Evolutionary conservation across 306 rosid species (phyloP).

Genomic region (Quercus agrifolia): DNA sequence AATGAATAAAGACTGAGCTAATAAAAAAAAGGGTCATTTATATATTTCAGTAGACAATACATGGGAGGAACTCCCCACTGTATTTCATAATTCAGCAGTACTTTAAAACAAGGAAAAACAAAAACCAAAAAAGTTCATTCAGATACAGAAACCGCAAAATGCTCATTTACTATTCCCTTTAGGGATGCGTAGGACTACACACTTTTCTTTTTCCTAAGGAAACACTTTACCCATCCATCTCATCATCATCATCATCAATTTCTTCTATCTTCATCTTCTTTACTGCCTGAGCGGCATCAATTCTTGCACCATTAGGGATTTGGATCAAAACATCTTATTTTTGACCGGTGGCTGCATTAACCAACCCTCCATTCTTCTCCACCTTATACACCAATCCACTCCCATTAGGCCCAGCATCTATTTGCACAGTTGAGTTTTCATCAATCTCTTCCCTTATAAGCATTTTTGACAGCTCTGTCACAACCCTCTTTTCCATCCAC

Average conservation of each 20-base stretch:
- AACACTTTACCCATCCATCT: conserved; percentile 41
- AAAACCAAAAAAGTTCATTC: neutral
- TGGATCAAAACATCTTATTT: conserved; percentile 77
- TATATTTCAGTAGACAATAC: no score
- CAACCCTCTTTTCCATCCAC: conserved; percentile 93
- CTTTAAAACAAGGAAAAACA: neutral
- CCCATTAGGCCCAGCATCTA: conserved; percentile 57
- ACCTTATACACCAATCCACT: conserved; percentile 36
- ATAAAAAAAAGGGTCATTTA: no score
- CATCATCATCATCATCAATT: conserved; percentile 40
- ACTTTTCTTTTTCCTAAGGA: neutral
- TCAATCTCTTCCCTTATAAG: conserved; percentile 78
- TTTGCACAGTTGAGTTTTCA: conserved; percentile 82
- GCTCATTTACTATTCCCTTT: neutral
- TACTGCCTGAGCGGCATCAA: conserved; percentile 63
- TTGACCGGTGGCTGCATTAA: conserved; percentile 61
- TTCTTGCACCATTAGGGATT: conserved; percentile 39
- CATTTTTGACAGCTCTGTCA: conserved; percentile 83
- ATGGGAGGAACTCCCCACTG: no score
- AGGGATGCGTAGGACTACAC: neutral
- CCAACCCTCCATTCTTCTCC: conserved; percentile 76
- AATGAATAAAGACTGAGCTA: no score
- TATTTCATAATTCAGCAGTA: no score
- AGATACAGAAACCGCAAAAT: no score
- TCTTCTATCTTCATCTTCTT: conserved; percentile 87